Base-by-base conservation (phyloP, 176 grass and related monocot species). In the Bromus sterilis region DNA sequence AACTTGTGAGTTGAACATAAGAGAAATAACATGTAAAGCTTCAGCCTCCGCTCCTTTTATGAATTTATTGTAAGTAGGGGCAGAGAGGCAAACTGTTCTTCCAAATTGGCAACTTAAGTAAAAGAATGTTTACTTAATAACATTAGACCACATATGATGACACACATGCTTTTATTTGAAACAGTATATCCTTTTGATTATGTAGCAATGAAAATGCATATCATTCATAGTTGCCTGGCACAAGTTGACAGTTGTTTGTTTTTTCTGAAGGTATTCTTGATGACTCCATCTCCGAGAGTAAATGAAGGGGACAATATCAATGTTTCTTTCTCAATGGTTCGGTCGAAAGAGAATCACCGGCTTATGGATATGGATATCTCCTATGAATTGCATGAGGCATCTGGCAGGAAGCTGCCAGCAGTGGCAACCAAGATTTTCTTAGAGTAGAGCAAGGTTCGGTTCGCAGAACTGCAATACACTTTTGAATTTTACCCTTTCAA, bases 281-380 rank as follows among this genome's bases (percentile, higher is more conserved):
- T 99, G 80, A 86, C 88, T 79, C 90, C 93, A 32, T 40, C 87
- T 72, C 67, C 78, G 60, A 93, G 78, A 74, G 97, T 92, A 63
- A 84, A 78, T 73, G 91, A 83, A 81, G 91, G 97, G 66, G 93
- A 96, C 90, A 88, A 21, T 74, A 40, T 99, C 40, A 83, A 84
- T 24, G 76, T 94, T 56, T 99, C 93, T 36, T 99, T 99, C 80
- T 78, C 53, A 18, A 96, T 99, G 97, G 84, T 76, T 67, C 93
- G 97, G 43, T 94, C 93, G 13, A 96, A 93, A 81, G 91, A 99
- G 86, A 95, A 99, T 53, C 97, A 96, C 74, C 89, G 97, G 21
- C 83, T 99, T 62, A 99, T 96, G 93, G 91, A 99, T 76, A 69
- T 99, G 71, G 93, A 96, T 9, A 81, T 99, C 78, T 90, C 88